Percentiles rank a stretch among this genome's conserved stretches.
phyloP scores from a whole-genome alignment of 1,139 yeast genomes.

The Candida mesenterica region DNA sequence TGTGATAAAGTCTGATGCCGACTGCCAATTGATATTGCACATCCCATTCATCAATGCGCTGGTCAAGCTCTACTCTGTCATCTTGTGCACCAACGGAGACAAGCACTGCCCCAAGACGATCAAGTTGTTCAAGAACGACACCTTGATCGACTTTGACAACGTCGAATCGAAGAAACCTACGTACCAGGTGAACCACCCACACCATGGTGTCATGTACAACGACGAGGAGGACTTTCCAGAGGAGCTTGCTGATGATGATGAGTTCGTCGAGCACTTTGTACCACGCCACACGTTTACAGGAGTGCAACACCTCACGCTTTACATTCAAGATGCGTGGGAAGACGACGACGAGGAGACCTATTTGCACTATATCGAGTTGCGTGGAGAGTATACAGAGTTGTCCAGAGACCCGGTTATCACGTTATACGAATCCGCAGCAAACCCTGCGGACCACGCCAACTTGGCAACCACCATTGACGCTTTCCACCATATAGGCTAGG shows the following conservation, averaged over 20 bases:
- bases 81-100: constrained; percentile 65
- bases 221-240: constrained; percentile 38
- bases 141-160: constrained; percentile 67
- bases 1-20: constrained; percentile 71
- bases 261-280: constrained; percentile 79
- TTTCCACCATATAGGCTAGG: constrained; percentile 4
- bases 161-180: constrained; percentile 51
- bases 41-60: constrained; percentile 73
- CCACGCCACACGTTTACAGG: constrained; percentile 77
- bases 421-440: constrained; percentile 86
- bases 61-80: constrained; percentile 71
- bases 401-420: constrained; percentile 69
- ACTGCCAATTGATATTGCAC: constrained; percentile 71
- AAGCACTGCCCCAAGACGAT: constrained; percentile 66
- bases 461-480: constrained; percentile 15
- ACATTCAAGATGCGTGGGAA: constrained; percentile 61
- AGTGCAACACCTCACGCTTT: constrained; percentile 63
- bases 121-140: constrained; percentile 70
- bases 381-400: constrained; percentile 74
- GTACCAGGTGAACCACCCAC: constrained; percentile 62
- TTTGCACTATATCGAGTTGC: constrained; percentile 69
- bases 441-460: constrained; percentile 82
- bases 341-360: constrained; percentile 40
- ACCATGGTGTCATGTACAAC: constrained; percentile 44
- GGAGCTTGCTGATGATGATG: constrained; percentile 33